phyloP scores from a whole-genome alignment of 129 eudicot species.

The Artemisia argyi region DNA sequence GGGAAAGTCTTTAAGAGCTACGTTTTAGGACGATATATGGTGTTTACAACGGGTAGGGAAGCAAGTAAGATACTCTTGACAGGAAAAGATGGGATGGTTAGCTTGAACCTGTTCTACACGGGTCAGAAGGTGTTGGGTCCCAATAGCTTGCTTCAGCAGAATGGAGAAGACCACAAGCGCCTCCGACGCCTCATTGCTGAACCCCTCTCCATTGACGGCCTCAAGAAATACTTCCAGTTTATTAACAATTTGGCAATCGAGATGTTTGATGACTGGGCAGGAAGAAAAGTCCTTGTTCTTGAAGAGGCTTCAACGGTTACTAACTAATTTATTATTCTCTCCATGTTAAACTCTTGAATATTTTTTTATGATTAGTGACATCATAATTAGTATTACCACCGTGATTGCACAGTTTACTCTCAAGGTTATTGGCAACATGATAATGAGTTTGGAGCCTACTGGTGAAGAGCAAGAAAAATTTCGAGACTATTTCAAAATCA shows the following conservation, averaged over 20 bases:
- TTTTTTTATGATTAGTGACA: background rate
- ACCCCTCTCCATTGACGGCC: slow-evolving; percentile 71
- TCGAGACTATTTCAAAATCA: slow-evolving; percentile 62
- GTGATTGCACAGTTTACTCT: slow-evolving; percentile 62
- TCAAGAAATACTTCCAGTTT: slow-evolving; percentile 69
- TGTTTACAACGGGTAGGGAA: slow-evolving; percentile 76
- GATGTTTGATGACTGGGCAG: slow-evolving; percentile 58
- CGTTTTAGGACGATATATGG: slow-evolving; percentile 66
- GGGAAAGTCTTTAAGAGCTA: slow-evolving; percentile 82
- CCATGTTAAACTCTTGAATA: background rate
- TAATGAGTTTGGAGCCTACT: slow-evolving; percentile 83
- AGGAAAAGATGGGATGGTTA: slow-evolving; percentile 85
- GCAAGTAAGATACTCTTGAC: slow-evolving; percentile 72
- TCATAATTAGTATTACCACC: background rate
- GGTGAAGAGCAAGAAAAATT: slow-evolving; percentile 81
- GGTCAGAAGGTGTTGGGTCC: slow-evolving; percentile 83
- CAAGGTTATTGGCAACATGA: slow-evolving; percentile 80
- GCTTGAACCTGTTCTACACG: slow-evolving; percentile 68
- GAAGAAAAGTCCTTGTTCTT: slow-evolving; percentile 56
- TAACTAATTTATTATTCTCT: background rate
- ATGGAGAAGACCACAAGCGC: slow-evolving; percentile 81
- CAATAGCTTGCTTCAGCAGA: slow-evolving; percentile 69
- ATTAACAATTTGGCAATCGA: slow-evolving; percentile 60
- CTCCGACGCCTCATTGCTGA: slow-evolving; percentile 68
- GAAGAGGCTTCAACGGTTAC: slow-evolving; percentile 79